These are phyloP conservation scores for Fraxinus greggii DNA, from an alignment of 305 asterid species.

Conservation along the genomic window DNA sequence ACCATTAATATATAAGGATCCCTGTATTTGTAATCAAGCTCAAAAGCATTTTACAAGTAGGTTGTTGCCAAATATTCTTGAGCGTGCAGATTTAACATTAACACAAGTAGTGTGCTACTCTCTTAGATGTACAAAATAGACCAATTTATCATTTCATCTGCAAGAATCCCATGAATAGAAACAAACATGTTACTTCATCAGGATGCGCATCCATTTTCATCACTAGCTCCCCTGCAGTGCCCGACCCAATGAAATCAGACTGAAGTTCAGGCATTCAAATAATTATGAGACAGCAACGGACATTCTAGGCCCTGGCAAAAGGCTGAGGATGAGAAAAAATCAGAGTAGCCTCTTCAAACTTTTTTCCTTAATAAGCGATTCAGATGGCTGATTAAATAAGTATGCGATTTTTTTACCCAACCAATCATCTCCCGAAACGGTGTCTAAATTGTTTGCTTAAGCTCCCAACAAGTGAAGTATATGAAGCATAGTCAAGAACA, in stretches of 20 bases:
- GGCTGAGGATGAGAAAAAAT: background rate
- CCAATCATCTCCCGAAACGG: slow-evolving; percentile 26
- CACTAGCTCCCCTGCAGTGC: background rate
- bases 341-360: background rate
- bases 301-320: background rate
- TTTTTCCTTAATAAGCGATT: background rate
- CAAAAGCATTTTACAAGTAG: background rate
- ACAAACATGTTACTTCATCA: background rate
- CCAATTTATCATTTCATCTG: background rate
- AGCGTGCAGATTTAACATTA: background rate
- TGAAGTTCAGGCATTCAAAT: background rate
- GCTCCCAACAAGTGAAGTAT: slow-evolving; percentile 52
- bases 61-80: background rate
- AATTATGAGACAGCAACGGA: background rate
- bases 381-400: background rate
- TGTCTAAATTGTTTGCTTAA: slow-evolving; percentile 42
- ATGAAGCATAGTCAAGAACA: slow-evolving; percentile 74
- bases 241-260: background rate
- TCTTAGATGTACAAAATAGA: background rate
- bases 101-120: background rate
- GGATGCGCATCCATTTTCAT: background rate
- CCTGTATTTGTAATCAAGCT: background rate
- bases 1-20: background rate
- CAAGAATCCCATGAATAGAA: background rate
- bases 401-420: background rate